Evolutionary conservation across 2,329 filamentous ascomycete species (phyloP).

Genomic region (Onygenales sp.): DNA sequence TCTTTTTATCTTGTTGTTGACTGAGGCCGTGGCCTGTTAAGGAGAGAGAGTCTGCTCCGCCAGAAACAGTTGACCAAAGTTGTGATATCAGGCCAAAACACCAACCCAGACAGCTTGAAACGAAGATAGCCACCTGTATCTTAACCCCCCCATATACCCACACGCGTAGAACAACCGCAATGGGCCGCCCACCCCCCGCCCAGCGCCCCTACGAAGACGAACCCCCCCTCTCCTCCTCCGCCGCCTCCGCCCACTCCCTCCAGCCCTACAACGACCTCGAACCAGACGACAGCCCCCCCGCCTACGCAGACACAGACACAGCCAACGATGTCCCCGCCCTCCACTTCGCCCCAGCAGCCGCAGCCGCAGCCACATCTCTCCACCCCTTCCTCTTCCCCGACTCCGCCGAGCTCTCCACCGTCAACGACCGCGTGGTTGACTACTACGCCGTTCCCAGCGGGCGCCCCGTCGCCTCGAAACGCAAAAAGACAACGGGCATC

Average conservation of each 20-base stretch:
- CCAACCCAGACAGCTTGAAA: too few relatives aligned
- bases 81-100: too few relatives aligned
- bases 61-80: too few relatives aligned
- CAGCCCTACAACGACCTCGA: slow-evolving; percentile 5
- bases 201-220: not conserved
- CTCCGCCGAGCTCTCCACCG: not conserved
- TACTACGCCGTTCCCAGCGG: slow-evolving; percentile 3
- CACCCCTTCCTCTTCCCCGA: not conserved
- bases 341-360: too few relatives aligned
- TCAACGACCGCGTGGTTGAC: not conserved
- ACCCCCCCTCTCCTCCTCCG: slow-evolving; percentile 6
- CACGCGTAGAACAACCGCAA: not conserved
- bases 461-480: slow-evolving; percentile 1
- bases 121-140: not conserved
- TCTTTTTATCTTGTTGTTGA: too few relatives aligned
- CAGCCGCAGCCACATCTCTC: not conserved
- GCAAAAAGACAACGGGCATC: slow-evolving; percentile 6
- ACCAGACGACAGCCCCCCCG: slow-evolving; percentile 5
- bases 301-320: not conserved
- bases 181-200: not conserved
- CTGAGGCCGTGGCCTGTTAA: too few relatives aligned
- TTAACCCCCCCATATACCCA: not conserved
- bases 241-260: slow-evolving; percentile 4
- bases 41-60: too few relatives aligned
- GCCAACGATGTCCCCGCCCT: not conserved